phyloP scores from a whole-genome alignment of 1,284 basidiomycete species.

The Chondrostereum purpureum region DNA sequence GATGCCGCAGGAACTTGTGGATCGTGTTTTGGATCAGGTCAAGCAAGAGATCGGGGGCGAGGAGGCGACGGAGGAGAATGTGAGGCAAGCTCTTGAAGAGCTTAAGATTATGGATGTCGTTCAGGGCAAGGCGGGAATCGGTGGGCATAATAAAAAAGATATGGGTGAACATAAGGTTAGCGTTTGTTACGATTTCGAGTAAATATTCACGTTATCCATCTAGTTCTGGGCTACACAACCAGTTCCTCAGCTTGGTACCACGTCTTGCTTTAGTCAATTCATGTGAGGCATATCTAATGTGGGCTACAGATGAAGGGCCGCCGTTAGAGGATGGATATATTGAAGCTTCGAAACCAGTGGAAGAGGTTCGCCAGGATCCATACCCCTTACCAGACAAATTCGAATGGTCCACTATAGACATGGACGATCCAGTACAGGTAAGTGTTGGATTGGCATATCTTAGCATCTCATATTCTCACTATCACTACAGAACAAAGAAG shows the following conservation, averaged over 20 bases:
- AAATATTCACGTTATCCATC: constrained; percentile 4
- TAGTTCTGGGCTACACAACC: constrained; percentile 97
- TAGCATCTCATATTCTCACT: background rate
- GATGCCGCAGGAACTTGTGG: constrained; percentile 53
- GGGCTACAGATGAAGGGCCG: constrained; percentile 51
- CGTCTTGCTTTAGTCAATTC: too few relatives aligned
- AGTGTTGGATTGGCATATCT: constrained; percentile 2
- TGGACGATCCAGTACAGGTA: constrained; percentile 72
- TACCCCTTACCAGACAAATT: constrained; percentile 90
- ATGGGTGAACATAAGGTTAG: constrained; percentile 82
- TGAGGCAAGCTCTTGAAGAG: constrained; percentile 57
- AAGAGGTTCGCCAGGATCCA: constrained; percentile 82
- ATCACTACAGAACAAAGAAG: constrained; percentile 70
- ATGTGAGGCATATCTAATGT: background rate
- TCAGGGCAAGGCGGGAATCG: constrained; percentile 62
- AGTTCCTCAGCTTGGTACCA: constrained; percentile 84
- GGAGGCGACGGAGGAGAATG: constrained; percentile 49
- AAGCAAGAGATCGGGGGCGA: constrained; percentile 46
- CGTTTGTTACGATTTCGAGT: constrained; percentile 4
- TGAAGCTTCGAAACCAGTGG: constrained; percentile 72
- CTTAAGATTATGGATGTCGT: constrained; percentile 70
- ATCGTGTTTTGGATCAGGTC: constrained; percentile 54
- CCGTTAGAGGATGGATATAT: constrained; percentile 82
- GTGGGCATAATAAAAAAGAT: constrained; percentile 70
- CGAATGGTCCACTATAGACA: constrained; percentile 85